phyloP scores from a whole-genome alignment of 768 basidiomycete genomes.

The Epithele typhae region DNA sequence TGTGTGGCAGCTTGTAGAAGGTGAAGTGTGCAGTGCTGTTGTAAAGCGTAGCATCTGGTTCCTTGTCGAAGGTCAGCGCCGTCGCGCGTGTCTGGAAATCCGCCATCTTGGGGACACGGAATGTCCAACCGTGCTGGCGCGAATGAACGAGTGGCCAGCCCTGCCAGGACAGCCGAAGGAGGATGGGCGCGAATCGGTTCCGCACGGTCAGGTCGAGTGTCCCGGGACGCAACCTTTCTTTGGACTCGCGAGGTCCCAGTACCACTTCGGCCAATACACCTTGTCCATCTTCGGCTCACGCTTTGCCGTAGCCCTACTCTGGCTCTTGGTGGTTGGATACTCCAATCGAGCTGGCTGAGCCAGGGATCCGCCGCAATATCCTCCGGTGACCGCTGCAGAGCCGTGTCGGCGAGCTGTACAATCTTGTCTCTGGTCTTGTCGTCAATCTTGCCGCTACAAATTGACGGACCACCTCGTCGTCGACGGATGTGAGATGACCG shows the following conservation, averaged over 20 bases:
- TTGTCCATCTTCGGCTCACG: conserved; percentile 31
- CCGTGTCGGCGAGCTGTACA: conserved; percentile 35
- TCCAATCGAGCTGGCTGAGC: conserved; percentile 71
- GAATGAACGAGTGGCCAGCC: conserved; percentile 83
- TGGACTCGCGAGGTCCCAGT: conserved; percentile 81
- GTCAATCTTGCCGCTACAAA: conserved; percentile 42
- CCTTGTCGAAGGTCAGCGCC: conserved; percentile 43
- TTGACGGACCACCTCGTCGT: conserved; percentile 40
- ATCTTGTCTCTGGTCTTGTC: conserved; percentile 33
- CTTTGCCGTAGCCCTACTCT: background rate
- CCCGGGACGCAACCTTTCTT: conserved; percentile 65
- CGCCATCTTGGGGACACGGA: conserved; percentile 55
- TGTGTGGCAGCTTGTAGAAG: conserved; percentile 95
- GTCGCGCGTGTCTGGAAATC: conserved; percentile 41
- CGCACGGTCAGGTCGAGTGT: conserved; percentile 83
- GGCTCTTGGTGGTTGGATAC: conserved; percentile 21
- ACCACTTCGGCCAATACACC: conserved; percentile 94
- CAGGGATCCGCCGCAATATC: conserved; percentile 42
- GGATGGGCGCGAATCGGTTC: conserved; percentile 76
- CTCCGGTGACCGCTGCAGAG: conserved; percentile 18
- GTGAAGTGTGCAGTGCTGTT: conserved; percentile 45
- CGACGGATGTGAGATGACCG: conserved; percentile 37
- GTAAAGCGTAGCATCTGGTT: conserved; percentile 54
- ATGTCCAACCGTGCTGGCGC: conserved; percentile 88
- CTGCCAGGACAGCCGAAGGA: conserved; percentile 85